Conservation (phyloP, 1,139 yeast species). For the Pichia sp. region DNA sequence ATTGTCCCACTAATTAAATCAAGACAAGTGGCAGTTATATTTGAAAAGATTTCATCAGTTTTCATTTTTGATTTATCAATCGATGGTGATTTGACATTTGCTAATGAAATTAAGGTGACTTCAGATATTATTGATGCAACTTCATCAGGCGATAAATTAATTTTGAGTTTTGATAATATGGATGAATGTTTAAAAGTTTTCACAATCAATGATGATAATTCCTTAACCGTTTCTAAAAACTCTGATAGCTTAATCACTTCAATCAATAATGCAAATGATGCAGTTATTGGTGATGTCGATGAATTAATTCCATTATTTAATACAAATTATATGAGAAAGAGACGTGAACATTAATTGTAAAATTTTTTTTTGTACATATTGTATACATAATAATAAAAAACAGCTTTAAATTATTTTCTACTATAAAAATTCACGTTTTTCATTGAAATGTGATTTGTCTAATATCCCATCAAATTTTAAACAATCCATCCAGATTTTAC, state of each 20-base stretch:
- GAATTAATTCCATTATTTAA: conserved; percentile 62
- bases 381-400: not conserved
- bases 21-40: conserved; percentile 24
- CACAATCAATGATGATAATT: conserved; percentile 34
- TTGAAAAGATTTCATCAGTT: conserved; percentile 23
- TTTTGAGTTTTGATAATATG: conserved; percentile 29
- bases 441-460: conserved; percentile 21
- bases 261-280: conserved; percentile 19
- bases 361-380: not conserved
- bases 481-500: conserved; percentile 24
- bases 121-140: conserved; percentile 22
- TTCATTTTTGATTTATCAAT: conserved; percentile 21
- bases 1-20: conserved; percentile 32
- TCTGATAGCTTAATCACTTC: conserved; percentile 13
- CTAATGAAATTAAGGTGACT: conserved; percentile 28
- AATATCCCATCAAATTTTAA: conserved; percentile 24
- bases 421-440: conserved; percentile 19
- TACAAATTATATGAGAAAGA: conserved; percentile 62
- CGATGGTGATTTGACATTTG: conserved; percentile 29
- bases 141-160: conserved; percentile 16
- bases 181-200: conserved; percentile 38
- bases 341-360: conserved; percentile 58
- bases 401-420: not conserved
- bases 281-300: conserved; percentile 26
- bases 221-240: conserved; percentile 31